These are phyloP conservation scores for Emergomyces orientalis DNA, from an alignment of 2,329 filamentous ascomycete species.

Conservation along the genomic window DNA sequence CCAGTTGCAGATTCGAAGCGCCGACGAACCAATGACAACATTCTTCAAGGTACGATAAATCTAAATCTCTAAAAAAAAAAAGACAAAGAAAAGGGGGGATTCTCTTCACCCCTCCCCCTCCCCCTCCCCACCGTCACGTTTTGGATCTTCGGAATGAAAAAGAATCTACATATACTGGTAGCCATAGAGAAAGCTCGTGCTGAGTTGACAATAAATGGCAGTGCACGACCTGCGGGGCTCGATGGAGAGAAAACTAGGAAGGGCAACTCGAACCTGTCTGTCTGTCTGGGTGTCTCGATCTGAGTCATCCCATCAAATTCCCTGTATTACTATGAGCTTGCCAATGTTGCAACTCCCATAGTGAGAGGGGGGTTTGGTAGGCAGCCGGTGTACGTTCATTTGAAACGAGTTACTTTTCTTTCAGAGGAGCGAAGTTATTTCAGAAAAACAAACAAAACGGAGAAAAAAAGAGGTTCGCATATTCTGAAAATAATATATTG, in stretches of 20 bases:
- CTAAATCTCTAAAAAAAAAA: not conserved
- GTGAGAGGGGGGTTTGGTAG: no score
- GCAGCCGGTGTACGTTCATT: not conserved
- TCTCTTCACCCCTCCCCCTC: not conserved
- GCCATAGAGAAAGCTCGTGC: not conserved
- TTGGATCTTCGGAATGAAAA: not conserved
- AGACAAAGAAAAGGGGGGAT: no score
- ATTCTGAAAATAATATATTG: not conserved
- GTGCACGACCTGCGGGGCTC: constrained; percentile 39
- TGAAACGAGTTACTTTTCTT: not conserved
- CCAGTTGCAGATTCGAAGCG: constrained; percentile 94
- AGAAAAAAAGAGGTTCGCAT: not conserved
- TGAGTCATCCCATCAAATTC: not conserved
- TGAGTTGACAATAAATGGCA: constrained; percentile 17
- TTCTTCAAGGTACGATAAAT: constrained; percentile 65
- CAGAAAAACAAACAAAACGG: no score
- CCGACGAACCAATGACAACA: constrained; percentile 96
- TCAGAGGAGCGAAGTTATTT: not conserved
- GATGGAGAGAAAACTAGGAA: constrained; percentile 42
- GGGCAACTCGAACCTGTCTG: not conserved
- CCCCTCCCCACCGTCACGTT: not conserved
- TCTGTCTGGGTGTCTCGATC: not conserved
- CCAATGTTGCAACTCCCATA: not conserved
- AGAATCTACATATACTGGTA: not conserved
- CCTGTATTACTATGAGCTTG: not conserved